Base-by-base conservation (phyloP, 352 stramenopile genomes). In the Pythium vanterpoolii region DNA sequence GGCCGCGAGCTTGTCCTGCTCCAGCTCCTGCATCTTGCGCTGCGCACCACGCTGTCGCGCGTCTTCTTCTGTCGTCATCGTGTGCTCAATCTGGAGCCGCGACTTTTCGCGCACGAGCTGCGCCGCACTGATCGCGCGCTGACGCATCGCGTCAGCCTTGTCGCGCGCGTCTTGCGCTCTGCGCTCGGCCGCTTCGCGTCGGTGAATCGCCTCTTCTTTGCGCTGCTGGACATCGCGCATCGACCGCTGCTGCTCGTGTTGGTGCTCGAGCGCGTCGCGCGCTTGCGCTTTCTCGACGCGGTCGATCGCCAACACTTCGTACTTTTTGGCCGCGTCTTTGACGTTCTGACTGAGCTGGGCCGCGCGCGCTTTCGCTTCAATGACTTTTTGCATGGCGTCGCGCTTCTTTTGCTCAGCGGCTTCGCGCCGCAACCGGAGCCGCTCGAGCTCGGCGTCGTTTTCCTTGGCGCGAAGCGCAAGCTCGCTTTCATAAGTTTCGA, bases 381-480 rank as follows among this genome's bases (percentile, higher is more conserved):
- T 86, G 19, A 94, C 79, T 8, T 70, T 76, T 63, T 91, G 80
- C 65, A 94, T 85, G 16, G 85, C 82, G 9, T 73, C 71, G 50
- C 62, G 80, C 51, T 92, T 92, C 51, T 75, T 77, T 21, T 71
- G 55, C 43, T 87, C 83, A 16, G 79, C 77, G 16, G 77, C 74
- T 4, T 59, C 52, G 30, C 73, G 83, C 2, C 74, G 68, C 24
- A 74, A 52, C 10, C 73, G 66, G 36, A 94, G 54, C 11, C 73
- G 60, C 28, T 62, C 46, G 8, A 68, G 68, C 13, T 76, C 73
- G 6, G 65, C 60, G 27, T 79, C 58, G 19, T 69, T 60, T 47
- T 77, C 50, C 0, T 62, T 50, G 5, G 71, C 62, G 10, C 66
- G 71, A 44, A 72, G 60, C 6, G 57, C 70, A 10, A 74, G 64